Percentiles rank a stretch among this genome's conserved stretches.
Conservation (phyloP, 805 yeast genomes). For the Ogataea paraovalis region DNA sequence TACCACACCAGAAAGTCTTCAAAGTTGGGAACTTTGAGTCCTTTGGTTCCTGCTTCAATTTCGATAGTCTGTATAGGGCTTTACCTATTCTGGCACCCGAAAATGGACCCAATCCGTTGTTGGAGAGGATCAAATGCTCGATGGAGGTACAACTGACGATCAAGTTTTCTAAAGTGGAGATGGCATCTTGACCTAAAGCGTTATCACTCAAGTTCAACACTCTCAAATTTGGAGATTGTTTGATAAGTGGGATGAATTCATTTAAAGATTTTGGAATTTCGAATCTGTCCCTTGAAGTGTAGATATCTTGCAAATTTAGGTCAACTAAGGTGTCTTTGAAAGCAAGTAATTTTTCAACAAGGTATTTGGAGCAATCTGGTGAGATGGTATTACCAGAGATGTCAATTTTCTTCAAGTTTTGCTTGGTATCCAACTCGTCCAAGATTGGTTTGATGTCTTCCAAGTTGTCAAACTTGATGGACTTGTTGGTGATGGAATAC, state of each 20-base stretch:
- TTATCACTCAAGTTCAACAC: constrained; percentile 87
- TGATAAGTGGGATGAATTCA: constrained; percentile 66
- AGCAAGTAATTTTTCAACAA: constrained; percentile 53
- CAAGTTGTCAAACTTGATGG: constrained; percentile 67
- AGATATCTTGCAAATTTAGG: constrained; percentile 85
- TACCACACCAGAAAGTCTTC: constrained; percentile 90
- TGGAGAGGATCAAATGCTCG: constrained; percentile 82
- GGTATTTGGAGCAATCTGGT: constrained; percentile 73
- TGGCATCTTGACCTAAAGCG: constrained; percentile 94
- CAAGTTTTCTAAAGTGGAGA: constrained; percentile 80
- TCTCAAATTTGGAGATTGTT: constrained; percentile 62
- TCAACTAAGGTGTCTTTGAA: constrained; percentile 50
- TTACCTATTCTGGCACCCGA: constrained; percentile 94
- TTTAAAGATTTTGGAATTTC: constrained; percentile 87
- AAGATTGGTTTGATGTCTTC: constrained; percentile 72
- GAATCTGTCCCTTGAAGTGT: constrained; percentile 90
- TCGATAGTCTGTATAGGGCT: constrained; percentile 71
- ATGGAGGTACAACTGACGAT: constrained; percentile 71
- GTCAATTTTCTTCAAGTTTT: constrained; percentile 54
- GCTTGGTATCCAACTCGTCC: constrained; percentile 43
- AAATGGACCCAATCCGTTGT: constrained; percentile 97
- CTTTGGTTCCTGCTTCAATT: constrained; percentile 36
- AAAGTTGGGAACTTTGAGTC: constrained; percentile 38
- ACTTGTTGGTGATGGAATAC: constrained; percentile 69
- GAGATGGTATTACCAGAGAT: constrained; percentile 94